Base-by-base conservation (phyloP, 352 stramenopile species). In the Elongisporangium senticosum region DNA sequence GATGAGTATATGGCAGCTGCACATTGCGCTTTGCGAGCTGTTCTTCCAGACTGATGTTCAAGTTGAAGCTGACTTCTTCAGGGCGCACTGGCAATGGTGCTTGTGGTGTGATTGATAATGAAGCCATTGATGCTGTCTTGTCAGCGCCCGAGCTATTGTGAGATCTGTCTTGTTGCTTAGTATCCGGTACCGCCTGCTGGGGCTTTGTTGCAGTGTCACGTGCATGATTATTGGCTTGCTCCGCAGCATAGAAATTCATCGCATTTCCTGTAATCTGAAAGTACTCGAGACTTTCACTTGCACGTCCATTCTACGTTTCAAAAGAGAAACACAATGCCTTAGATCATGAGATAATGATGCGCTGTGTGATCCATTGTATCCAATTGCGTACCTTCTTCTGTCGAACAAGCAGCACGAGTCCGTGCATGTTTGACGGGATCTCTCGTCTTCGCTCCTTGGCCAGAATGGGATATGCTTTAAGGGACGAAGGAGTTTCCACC, bases 1-100 rank as follows among this genome's bases (percentile, higher is more conserved):
- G 79, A 49, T 90, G 83, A 66, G 86, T 85, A 53, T 92, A 92
- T 24, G 83, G 83, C 24, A 92, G 65, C 58, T 86, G 59, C 19
- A 92, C 83, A 58, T 77, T 68, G 24, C 65, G 75, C 61, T 89
- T 90, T 22, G 78, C 77, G 5, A 58, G 53, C 61, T 85, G 72
- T 52, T 92, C 83, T 11, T 72, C 66, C 7, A 55, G 65, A 15
- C 72, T 87, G 56, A 93, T 88, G 13, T 65, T 77, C 19, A 93
- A 61, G 33, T 86, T 87, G 65, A 93, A 93, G 56, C 71, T 88
- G 51, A 93, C 66, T 21, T 89, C 78, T 56, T 78, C 73, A 20
- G 75, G 68, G 2, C 63, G 50, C 2, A 90, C 80, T 14, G 77
- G 77, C 24, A 88, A 67, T 7, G 65, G 61, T n/a, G 64, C 54